Percentiles rank a stretch among this genome's conserved stretches.
Conservation (phyloP, 129 eudicot species). For the Artemisia argyi region DNA sequence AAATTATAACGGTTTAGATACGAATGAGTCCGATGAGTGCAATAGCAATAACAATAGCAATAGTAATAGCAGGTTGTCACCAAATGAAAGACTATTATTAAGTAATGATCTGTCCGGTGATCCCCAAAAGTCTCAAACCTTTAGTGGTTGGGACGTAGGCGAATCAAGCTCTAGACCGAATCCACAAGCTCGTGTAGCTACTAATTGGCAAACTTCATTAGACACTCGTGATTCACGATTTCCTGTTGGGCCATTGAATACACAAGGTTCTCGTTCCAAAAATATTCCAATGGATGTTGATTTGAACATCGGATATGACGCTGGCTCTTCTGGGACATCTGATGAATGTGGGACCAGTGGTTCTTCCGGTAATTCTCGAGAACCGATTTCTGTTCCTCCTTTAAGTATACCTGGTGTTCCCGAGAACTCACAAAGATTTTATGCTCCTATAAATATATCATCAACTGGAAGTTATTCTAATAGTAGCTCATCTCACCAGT, state of each 20-base stretch:
- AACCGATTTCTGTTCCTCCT: no score
- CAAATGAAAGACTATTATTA: constrained; percentile 55
- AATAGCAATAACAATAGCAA: constrained; percentile 4
- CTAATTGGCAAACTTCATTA: constrained; percentile 34
- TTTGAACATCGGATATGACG: constrained; percentile 39
- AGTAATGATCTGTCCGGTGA: constrained; percentile 46
- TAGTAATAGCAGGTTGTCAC: constrained; percentile 33
- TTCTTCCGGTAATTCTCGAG: constrained; percentile 27
- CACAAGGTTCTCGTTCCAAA: constrained; percentile 32
- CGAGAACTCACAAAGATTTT: constrained; percentile 42
- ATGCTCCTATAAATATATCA: constrained; percentile 11
- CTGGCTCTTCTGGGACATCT: constrained; percentile 37
- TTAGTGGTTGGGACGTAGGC: constrained; percentile 61
- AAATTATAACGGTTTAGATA: constrained; percentile 33
- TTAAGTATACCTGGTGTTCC: constrained; percentile 12
- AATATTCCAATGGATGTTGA: constrained; percentile 31
- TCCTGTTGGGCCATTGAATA: constrained; percentile 23
- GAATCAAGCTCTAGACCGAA: constrained; percentile 73
- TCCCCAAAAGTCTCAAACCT: constrained; percentile 37
- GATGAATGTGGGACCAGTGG: constrained; percentile 39
- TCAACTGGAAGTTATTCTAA: constrained; percentile 24
- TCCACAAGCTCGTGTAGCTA: constrained; percentile 32
- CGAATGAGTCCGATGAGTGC: constrained; percentile 46
- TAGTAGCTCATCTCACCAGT: constrained; percentile 9
- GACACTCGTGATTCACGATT: constrained; percentile 29